These are phyloP conservation scores for Canna indica DNA, from an alignment of 176 grass and related monocot species.

Conservation along the genomic window DNA sequence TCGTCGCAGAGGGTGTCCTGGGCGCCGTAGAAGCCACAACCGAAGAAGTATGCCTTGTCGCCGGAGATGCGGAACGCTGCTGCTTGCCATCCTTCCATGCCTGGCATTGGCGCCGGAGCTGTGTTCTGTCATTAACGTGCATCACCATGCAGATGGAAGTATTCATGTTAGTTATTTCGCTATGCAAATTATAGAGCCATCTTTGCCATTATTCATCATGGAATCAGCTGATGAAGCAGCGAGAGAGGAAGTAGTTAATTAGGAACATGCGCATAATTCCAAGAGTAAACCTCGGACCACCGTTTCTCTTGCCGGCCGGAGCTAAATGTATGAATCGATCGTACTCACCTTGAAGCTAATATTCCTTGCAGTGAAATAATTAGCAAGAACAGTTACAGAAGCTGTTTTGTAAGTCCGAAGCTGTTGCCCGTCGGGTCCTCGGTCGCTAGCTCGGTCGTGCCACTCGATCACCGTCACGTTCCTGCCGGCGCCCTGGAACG, in stretches of 20 bases:
- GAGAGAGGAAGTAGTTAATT: too few relatives aligned
- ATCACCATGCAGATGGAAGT: neutral
- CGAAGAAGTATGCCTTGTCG: constrained; percentile 88
- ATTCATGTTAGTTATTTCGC: neutral
- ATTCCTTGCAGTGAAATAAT: constrained; percentile 94
- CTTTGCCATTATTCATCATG: too few relatives aligned
- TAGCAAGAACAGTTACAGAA: constrained; percentile 79
- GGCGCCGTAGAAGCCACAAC: constrained; percentile 90
- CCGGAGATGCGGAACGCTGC: constrained; percentile 87
- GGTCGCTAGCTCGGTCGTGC: constrained; percentile 80
- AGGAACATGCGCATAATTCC: too few relatives aligned
- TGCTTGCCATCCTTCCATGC: constrained; percentile 75
- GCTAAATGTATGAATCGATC: neutral
- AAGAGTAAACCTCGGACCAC: neutral
- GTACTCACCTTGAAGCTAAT: constrained; percentile 88
- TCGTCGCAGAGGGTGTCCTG: constrained; percentile 98
- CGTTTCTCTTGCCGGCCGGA: neutral
- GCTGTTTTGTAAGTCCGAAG: constrained; percentile 82
- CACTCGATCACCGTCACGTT: constrained; percentile 77
- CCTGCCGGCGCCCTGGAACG: constrained; percentile 69
- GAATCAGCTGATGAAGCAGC: too few relatives aligned
- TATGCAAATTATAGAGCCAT: neutral
- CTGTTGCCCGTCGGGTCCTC: constrained; percentile 65
- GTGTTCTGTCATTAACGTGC: constrained; percentile 54
- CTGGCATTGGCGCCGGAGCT: constrained; percentile 69